A percentile compares a stretch with the other conserved stretches of the same genome.
phyloP scores from a whole-genome alignment of 139 green algal genomes.

The Pedinophyceae sp. region DNA sequence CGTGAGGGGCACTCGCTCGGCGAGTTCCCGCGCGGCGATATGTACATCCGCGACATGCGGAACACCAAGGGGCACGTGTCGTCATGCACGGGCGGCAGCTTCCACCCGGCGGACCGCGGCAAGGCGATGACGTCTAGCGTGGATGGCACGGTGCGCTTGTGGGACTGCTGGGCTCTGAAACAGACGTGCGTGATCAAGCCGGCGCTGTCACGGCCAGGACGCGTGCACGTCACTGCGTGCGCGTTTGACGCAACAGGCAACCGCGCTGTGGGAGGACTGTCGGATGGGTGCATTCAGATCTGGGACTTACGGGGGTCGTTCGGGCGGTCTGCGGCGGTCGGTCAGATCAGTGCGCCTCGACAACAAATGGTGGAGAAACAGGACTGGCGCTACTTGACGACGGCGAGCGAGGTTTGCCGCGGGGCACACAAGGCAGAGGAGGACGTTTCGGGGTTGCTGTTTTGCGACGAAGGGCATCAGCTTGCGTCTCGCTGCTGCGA shows the following conservation, averaged over 20 bases:
- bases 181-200: slow-evolving; percentile 87
- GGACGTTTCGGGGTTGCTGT: slow-evolving; percentile 63
- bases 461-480: slow-evolving; percentile 41
- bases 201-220: slow-evolving; percentile 25
- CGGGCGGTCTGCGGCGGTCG: slow-evolving; percentile 49
- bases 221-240: slow-evolving; percentile 58
- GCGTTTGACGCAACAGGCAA: slow-evolving; percentile 49
- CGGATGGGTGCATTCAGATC: slow-evolving; percentile 79
- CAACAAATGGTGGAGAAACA: slow-evolving; percentile 55
- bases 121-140: slow-evolving; percentile 56
- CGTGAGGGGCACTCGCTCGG: slow-evolving; percentile 57
- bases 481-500: slow-evolving; percentile 58
- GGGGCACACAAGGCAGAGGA: slow-evolving; percentile 28
- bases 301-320: slow-evolving; percentile 46
- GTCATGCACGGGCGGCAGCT: slow-evolving; percentile 52
- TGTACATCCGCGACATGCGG: slow-evolving; percentile 85
- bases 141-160: slow-evolving; percentile 77
- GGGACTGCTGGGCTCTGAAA: slow-evolving; percentile 43
- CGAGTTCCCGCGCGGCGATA: slow-evolving; percentile 74
- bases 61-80: slow-evolving; percentile 89
- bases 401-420: slow-evolving; percentile 22
- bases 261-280: slow-evolving; percentile 61
- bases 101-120: slow-evolving; percentile 67
- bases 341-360: slow-evolving; percentile 36
- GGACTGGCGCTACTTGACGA: slow-evolving; percentile 55